Evolutionary conservation across 306 rosid species (phyloP).

Genomic region (Dalbergia cochinchinensis): DNA sequence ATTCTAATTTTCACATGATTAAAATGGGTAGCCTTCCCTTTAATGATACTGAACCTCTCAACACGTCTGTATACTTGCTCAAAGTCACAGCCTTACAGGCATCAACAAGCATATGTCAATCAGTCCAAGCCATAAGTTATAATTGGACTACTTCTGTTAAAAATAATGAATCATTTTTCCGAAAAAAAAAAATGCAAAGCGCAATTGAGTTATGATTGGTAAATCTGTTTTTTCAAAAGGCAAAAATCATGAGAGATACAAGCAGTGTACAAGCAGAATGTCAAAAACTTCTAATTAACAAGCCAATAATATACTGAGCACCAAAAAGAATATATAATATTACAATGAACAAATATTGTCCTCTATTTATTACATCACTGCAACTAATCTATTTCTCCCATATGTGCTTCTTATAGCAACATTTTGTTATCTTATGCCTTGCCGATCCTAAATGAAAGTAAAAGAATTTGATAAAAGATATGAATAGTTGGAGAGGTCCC

Average conservation of each 20-base stretch:
- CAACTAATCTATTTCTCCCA: neutral
- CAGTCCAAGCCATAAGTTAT: neutral
- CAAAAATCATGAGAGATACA: neutral
- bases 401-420: neutral
- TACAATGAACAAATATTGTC: neutral
- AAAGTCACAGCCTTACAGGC: neutral
- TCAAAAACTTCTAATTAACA: neutral
- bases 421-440: slow-evolving; percentile 12
- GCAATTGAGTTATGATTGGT: too few relatives aligned
- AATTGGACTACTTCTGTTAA: neutral
- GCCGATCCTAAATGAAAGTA: neutral
- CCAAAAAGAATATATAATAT: neutral
- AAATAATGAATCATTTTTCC: neutral
- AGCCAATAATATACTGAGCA: slow-evolving; percentile 10
- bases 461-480: slow-evolving; percentile 30
- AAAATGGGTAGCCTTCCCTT: neutral
- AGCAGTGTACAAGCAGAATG: neutral
- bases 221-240: neutral
- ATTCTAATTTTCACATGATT: neutral
- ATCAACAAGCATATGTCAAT: neutral
- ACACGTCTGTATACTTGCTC: neutral
- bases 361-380: neutral
- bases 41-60: neutral
- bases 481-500: neutral
- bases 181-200: too few relatives aligned